phyloP scores from a whole-genome alignment of 2,329 filamentous ascomycete species.

The Volutella citrinella region DNA sequence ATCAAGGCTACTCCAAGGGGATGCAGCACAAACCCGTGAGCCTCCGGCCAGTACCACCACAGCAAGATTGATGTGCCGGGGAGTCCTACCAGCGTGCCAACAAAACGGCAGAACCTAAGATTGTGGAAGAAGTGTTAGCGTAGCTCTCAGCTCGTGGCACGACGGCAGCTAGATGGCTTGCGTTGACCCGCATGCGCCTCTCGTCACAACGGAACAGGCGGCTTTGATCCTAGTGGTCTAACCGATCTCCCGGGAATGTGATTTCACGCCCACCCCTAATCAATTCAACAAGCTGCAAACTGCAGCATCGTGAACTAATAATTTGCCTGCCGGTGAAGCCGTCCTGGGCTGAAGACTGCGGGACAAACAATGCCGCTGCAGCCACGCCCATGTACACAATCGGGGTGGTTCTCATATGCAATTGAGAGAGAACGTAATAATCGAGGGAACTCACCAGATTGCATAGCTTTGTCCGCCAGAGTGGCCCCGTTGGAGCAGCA shows the following conservation, averaged over 20 bases:
- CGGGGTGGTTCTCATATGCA: slow-evolving; percentile 4
- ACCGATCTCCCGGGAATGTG: not conserved
- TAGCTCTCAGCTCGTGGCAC: slow-evolving; percentile 1
- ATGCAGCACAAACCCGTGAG: slow-evolving; percentile 44
- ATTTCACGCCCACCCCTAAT: no score
- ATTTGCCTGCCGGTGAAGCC: not conserved
- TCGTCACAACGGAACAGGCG: slow-evolving; percentile 2
- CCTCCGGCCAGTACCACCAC: slow-evolving; percentile 52
- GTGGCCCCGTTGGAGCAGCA: slow-evolving; percentile 44
- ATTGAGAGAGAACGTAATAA: slow-evolving; percentile 22
- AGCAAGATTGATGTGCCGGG: slow-evolving; percentile 35
- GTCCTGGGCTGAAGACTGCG: slow-evolving; percentile 1
- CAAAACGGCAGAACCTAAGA: slow-evolving; percentile 41
- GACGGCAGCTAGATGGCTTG: not conserved
- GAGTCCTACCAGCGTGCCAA: slow-evolving; percentile 42
- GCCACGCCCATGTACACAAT: slow-evolving; percentile 12
- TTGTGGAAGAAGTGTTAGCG: slow-evolving; percentile 13
- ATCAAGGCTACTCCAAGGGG: slow-evolving; percentile 42
- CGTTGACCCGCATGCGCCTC: slow-evolving; percentile 3
- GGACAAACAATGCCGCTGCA: slow-evolving; percentile 2
- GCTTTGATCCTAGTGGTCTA: slow-evolving; percentile 1
- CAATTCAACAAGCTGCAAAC: no score
- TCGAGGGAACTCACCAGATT: slow-evolving; percentile 49
- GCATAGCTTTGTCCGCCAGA: slow-evolving; percentile 46
- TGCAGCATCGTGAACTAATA: no score